Conservation (phyloP, 768 basidiomycete species). For the Suillus decipiens region DNA sequence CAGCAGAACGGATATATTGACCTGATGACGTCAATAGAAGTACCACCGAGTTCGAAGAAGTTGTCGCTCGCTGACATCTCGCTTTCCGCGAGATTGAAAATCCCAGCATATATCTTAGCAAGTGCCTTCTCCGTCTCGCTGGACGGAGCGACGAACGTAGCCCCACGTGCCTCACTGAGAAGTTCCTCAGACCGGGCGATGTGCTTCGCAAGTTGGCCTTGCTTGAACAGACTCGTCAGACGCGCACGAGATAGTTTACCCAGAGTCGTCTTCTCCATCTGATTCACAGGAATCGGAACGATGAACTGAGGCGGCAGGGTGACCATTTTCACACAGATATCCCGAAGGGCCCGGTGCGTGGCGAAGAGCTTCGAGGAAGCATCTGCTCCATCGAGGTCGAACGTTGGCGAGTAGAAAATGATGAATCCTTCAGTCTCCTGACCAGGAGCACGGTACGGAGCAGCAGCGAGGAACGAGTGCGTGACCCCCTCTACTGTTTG, state of each 20-base stretch:
- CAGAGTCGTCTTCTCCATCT: constrained; percentile 44
- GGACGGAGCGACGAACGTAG: constrained; percentile 23
- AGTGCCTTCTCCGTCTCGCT: constrained; percentile 31
- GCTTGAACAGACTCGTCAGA: constrained; percentile 36
- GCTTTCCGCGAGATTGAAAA: constrained; percentile 29
- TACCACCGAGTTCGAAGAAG: constrained; percentile 44
- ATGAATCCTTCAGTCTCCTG: constrained; percentile 43
- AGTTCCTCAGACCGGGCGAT: constrained; percentile 30
- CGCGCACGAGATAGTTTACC: constrained; percentile 44
- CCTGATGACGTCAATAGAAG: constrained; percentile 40
- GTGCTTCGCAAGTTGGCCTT: constrained; percentile 35
- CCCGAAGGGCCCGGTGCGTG: constrained; percentile 34
- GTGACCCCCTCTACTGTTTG: constrained; percentile 38
- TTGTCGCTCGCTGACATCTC: constrained; percentile 33
- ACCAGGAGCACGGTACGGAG: constrained; percentile 36
- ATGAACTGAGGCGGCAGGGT: constrained; percentile 38
- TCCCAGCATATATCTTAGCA: constrained; percentile 31
- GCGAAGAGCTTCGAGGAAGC: constrained; percentile 24
- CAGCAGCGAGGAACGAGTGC: constrained; percentile 35
- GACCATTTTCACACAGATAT: constrained; percentile 32
- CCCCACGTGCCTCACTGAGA: constrained; percentile 25
- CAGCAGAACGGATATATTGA: constrained; percentile 12
- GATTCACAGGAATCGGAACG: constrained; percentile 39
- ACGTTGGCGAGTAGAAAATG: constrained; percentile 37
- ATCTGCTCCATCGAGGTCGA: constrained; percentile 26